These are phyloP conservation scores for Anastatica hierochuntica DNA, from an alignment of 345 rosid genomes.

Conservation along the genomic window DNA sequence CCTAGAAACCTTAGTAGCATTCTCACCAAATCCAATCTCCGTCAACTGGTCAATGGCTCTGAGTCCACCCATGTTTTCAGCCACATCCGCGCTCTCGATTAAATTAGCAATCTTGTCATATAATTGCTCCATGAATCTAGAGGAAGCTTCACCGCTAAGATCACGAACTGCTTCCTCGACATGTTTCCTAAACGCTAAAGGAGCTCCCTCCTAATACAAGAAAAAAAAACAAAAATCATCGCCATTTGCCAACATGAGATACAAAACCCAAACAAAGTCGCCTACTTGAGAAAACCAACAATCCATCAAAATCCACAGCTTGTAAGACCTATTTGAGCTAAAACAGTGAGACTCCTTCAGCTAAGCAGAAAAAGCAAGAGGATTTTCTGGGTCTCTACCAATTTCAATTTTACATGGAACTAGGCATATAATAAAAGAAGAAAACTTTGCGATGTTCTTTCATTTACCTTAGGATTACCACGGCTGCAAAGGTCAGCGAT, in stretches of 20 bases:
- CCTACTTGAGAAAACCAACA: not conserved
- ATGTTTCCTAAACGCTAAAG: conserved; percentile 75
- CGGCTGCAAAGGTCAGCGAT: conserved; percentile 76
- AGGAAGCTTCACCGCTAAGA: conserved; percentile 79
- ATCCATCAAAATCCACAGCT: not conserved
- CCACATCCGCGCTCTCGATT: conserved; percentile 61
- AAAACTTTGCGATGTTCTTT: not conserved
- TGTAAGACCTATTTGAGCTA: not conserved
- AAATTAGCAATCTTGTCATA: conserved; percentile 63
- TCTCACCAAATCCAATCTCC: conserved; percentile 88
- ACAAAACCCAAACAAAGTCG: conserved; percentile 2
- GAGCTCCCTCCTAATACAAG: conserved; percentile 58
- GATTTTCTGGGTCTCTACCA: not conserved
- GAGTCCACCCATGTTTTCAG: conserved; percentile 87
- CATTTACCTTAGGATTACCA: conserved; percentile 59
- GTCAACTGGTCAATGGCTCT: conserved; percentile 88
- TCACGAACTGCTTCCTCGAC: conserved; percentile 83
- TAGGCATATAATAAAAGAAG: conserved; percentile 6
- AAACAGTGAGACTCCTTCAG: conserved; percentile 1
- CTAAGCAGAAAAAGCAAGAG: conserved; percentile 2
- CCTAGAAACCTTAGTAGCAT: conserved; percentile 90
- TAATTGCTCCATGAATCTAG: conserved; percentile 82
- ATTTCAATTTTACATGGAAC: not conserved
- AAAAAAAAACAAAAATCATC: conserved; percentile 1
- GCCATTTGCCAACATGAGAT: not conserved